Evolutionary conservation across 805 yeast genomes (phyloP).

Genomic region (Candida insectalens): DNA sequence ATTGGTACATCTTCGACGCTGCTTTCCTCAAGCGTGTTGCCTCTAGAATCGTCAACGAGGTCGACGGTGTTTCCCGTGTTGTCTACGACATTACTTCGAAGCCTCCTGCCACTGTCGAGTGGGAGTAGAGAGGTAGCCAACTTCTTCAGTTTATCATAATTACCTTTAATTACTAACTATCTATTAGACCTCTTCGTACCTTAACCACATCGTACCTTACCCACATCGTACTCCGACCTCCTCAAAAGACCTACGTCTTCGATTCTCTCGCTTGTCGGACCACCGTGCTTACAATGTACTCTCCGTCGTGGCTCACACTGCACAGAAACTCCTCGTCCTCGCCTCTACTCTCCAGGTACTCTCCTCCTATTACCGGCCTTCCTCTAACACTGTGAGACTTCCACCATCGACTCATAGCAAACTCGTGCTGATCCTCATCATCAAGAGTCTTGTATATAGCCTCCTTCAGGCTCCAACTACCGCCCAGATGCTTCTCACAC

Average conservation of each 20-base stretch:
- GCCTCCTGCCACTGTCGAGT: constrained; percentile 99
- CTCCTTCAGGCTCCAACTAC: constrained; percentile 68
- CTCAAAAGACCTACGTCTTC: too few relatives aligned
- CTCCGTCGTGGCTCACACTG: constrained; percentile 60
- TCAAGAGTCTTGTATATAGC: constrained; percentile 59
- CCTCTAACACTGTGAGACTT: constrained; percentile 29
- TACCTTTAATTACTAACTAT: too few relatives aligned
- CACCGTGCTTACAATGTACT: constrained; percentile 46
- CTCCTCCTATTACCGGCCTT: constrained; percentile 32
- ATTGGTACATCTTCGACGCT: constrained; percentile 94
- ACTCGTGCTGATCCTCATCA: constrained; percentile 35
- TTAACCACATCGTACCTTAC: too few relatives aligned
- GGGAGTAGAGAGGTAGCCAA: constrained; percentile 61
- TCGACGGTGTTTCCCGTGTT: constrained; percentile 97
- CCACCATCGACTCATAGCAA: constrained; percentile 54
- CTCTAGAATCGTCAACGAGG: constrained; percentile 96
- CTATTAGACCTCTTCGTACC: too few relatives aligned
- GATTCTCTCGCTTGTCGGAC: constrained; percentile 12
- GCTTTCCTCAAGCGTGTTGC: constrained; percentile 87
- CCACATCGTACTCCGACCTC: too few relatives aligned
- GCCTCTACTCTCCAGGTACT: constrained; percentile 4
- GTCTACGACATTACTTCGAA: constrained; percentile 97
- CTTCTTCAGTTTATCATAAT: neutral
- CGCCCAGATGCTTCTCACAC: constrained; percentile 34
- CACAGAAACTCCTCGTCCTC: constrained; percentile 38